These are phyloP conservation scores for Fusarium begoniae DNA, from an alignment of 2,329 filamentous ascomycete genomes.

Conservation along the genomic window DNA sequence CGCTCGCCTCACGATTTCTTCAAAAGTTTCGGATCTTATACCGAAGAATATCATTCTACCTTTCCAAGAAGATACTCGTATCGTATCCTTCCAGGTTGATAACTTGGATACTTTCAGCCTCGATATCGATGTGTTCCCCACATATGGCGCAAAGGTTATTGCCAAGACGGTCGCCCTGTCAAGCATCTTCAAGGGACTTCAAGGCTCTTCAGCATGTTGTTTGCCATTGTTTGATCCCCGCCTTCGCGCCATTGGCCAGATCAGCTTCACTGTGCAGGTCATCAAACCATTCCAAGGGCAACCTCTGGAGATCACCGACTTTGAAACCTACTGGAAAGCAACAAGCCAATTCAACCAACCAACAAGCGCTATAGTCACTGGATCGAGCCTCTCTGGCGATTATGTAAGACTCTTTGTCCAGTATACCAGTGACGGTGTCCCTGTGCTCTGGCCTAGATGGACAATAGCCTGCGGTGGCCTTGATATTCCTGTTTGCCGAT, in stretches of 20 bases:
- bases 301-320: conserved; percentile 95
- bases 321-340: conserved; percentile 99
- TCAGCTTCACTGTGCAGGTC: conserved; percentile 93
- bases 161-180: conserved; percentile 94
- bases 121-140: conserved; percentile 97
- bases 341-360: conserved; percentile 87
- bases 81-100: conserved; percentile 96
- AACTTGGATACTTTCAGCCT: conserved; percentile 91
- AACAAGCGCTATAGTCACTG: conserved; percentile 88
- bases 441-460: conserved; percentile 89
- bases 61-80: conserved; percentile 93
- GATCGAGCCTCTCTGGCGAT: conserved; percentile 94
- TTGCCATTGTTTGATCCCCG: conserved; percentile 93
- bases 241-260: conserved; percentile 89
- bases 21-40: conserved; percentile 94
- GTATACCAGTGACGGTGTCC: conserved; percentile 85
- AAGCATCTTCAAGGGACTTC: conserved; percentile 79
- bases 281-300: conserved; percentile 95
- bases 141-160: conserved; percentile 96
- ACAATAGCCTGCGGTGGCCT: conserved; percentile 79
- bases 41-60: conserved; percentile 95
- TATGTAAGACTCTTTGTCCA: conserved; percentile 94
- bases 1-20: conserved; percentile 93
- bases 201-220: conserved; percentile 81
- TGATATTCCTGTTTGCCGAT: conserved; percentile 81